These are phyloP conservation scores for Gamarada debralockiae DNA, from an alignment of 495 filamentous ascomycete genomes.

Conservation along the genomic window DNA sequence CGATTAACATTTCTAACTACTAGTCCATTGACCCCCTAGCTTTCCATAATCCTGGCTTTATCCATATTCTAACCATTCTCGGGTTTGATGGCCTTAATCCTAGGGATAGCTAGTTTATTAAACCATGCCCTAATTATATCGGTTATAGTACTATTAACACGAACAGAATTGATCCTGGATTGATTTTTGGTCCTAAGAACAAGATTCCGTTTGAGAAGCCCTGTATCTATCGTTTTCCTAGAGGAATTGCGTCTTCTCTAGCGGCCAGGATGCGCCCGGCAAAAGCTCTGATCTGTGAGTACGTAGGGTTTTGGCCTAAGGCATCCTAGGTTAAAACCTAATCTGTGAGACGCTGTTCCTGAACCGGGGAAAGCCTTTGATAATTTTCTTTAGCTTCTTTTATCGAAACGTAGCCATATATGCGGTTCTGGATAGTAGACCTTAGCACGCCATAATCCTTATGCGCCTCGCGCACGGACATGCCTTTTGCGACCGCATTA, in stretches of 20 bases:
- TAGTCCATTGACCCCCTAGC: slow-evolving; percentile 5
- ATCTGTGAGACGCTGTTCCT: not conserved
- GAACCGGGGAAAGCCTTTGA: slow-evolving; percentile 1
- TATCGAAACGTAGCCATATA: not conserved
- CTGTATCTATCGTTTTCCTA: slow-evolving; percentile 2
- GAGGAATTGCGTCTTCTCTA: not conserved
- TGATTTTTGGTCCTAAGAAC: slow-evolving; percentile 8
- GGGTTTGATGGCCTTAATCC: slow-evolving; percentile 6
- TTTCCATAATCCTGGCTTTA: slow-evolving; percentile 8
- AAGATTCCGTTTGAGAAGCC: not conserved
- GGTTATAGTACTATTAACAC: slow-evolving; percentile 1
- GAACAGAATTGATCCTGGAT: slow-evolving; percentile 1
- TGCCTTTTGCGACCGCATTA: slow-evolving; percentile 1
- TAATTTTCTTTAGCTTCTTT: not conserved
- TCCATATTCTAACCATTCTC: slow-evolving; percentile 10
- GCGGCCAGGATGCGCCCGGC: not conserved
- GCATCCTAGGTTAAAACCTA: slow-evolving; percentile 6
- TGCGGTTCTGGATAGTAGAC: not conserved
- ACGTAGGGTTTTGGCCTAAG: not conserved
- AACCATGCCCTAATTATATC: slow-evolving; percentile 5
- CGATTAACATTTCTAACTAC: not conserved
- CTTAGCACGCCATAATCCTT: not conserved
- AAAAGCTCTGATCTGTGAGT: slow-evolving; percentile 2
- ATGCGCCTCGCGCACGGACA: not conserved
- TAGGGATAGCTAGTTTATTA: slow-evolving; percentile 1